Evolutionary conservation across 1,139 yeast species (phyloP).

Genomic region (Candida tetrigidarum): DNA sequence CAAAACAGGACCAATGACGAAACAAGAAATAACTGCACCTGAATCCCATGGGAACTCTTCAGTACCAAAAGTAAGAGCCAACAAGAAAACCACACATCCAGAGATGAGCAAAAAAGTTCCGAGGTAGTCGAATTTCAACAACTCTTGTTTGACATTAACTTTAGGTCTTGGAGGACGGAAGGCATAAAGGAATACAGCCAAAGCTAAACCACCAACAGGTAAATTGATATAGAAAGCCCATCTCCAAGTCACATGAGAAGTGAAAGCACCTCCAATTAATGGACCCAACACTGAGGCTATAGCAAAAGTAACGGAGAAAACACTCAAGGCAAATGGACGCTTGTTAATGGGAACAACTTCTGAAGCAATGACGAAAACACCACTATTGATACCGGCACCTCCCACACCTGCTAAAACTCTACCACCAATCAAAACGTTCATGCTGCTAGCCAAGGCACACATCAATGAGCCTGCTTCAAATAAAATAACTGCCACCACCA

Average conservation of each 20-base stretch:
- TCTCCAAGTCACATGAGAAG: slow-evolving; percentile 59
- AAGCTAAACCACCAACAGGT: slow-evolving; percentile 42
- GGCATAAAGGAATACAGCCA: slow-evolving; percentile 26
- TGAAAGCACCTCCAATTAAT: slow-evolving; percentile 56
- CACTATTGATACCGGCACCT: slow-evolving; percentile 35
- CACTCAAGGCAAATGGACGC: slow-evolving; percentile 38
- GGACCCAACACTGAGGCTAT: slow-evolving; percentile 62
- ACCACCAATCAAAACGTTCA: slow-evolving; percentile 44
- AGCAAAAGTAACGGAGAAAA: slow-evolving; percentile 41
- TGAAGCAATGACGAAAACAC: slow-evolving; percentile 30
- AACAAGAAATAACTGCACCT: slow-evolving; percentile 48
- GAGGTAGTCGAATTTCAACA: slow-evolving; percentile 49
- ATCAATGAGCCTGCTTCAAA: slow-evolving; percentile 43
- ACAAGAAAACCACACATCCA: slow-evolving; percentile 47
- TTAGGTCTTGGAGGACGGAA: slow-evolving; percentile 39
- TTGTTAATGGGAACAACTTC: slow-evolving; percentile 35
- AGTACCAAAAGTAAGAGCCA: slow-evolving; percentile 48
- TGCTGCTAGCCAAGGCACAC: slow-evolving; percentile 39
- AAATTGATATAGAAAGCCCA: slow-evolving; percentile 73
- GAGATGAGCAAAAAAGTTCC: slow-evolving; percentile 52
- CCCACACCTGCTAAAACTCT: slow-evolving; percentile 41
- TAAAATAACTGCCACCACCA: slow-evolving; percentile 36
- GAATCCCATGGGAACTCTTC: slow-evolving; percentile 54
- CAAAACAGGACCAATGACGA: slow-evolving; percentile 45
- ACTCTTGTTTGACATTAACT: slow-evolving; percentile 28